Evolutionary conservation across 306 rosid genomes (phyloP).

Genomic region (Prunus padus): DNA sequence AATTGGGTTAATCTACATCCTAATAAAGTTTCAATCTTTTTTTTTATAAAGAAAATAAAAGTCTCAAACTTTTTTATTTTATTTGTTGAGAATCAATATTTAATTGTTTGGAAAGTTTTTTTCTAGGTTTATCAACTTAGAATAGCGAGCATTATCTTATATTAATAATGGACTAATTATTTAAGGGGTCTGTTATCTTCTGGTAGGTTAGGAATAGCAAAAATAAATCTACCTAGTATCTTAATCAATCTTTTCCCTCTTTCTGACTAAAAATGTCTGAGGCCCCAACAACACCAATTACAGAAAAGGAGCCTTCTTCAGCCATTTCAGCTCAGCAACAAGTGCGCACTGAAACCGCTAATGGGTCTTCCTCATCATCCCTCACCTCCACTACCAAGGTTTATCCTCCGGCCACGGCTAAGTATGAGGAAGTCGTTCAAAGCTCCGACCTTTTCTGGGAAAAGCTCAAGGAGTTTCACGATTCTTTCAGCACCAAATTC

Average conservation of each 20-base stretch:
- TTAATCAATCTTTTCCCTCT: neutral
- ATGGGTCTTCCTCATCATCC: conserved; percentile 30
- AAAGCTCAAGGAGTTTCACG: conserved; percentile 68
- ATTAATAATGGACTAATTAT: neutral
- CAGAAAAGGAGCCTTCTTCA: conserved; percentile 16
- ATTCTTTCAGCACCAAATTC: conserved; percentile 46
- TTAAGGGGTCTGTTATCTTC: neutral
- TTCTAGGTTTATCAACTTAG: neutral
- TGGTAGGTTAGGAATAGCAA: conserved; percentile 5
- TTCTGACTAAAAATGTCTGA: conserved; percentile 31
- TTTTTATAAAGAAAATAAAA: no score
- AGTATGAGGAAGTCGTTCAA: conserved; percentile 47
- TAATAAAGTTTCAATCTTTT: neutral
- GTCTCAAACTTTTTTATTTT: no score
- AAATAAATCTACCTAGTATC: conserved; percentile 2
- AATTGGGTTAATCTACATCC: neutral
- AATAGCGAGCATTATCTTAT: neutral
- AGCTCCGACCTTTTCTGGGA: conserved; percentile 57
- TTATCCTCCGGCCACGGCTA: conserved; percentile 62
- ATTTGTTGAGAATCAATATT: neutral
- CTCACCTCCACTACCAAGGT: conserved; percentile 12
- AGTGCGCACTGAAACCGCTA: conserved; percentile 8
- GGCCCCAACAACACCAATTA: conserved; percentile 29
- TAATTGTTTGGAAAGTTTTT: neutral
- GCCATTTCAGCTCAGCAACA: conserved; percentile 26